Conservation (phyloP, 2,329 filamentous ascomycete species). For the Fusarium buharicum region DNA sequence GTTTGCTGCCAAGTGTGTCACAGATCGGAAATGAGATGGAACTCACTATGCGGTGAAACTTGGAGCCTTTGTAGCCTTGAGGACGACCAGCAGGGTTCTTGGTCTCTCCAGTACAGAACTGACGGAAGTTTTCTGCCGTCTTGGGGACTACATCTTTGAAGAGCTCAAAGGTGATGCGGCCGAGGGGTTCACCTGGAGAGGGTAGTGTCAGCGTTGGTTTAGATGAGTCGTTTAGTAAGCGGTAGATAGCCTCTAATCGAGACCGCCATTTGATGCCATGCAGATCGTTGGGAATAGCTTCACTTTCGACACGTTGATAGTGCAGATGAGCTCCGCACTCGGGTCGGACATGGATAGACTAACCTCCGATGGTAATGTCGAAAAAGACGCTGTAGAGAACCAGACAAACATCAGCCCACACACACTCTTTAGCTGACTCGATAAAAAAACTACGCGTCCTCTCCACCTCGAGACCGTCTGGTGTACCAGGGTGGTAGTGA, state of each 20-base stretch:
- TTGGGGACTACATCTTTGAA: constrained; percentile 85
- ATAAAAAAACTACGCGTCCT: constrained; percentile 24
- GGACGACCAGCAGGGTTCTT: constrained; percentile 81
- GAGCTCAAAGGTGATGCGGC: constrained; percentile 89
- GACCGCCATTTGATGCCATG: no score
- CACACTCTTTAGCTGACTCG: constrained; percentile 32
- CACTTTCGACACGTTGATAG: constrained; percentile 13
- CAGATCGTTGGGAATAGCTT: constrained; percentile 33
- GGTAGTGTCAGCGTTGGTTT: constrained; percentile 2
- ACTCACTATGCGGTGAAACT: constrained; percentile 91
- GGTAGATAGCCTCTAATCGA: no score
- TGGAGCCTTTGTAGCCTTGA: constrained; percentile 93
- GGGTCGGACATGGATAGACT: constrained; percentile 28
- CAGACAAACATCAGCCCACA: constrained; percentile 40
- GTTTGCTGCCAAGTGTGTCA: neutral
- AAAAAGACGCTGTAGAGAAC: constrained; percentile 69
- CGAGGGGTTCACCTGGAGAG: constrained; percentile 80
- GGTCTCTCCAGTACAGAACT: constrained; percentile 94
- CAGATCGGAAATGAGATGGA: constrained; percentile 5
- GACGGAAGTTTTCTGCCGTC: constrained; percentile 96
- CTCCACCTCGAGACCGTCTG: constrained; percentile 27
- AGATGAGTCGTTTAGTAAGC: neutral
- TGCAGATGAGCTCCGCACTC: neutral
- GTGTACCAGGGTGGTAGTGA: constrained; percentile 18
- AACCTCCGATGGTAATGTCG: constrained; percentile 82